phyloP scores from a whole-genome alignment of 2,329 filamentous ascomycete species.

The Penicillium sp. region DNA sequence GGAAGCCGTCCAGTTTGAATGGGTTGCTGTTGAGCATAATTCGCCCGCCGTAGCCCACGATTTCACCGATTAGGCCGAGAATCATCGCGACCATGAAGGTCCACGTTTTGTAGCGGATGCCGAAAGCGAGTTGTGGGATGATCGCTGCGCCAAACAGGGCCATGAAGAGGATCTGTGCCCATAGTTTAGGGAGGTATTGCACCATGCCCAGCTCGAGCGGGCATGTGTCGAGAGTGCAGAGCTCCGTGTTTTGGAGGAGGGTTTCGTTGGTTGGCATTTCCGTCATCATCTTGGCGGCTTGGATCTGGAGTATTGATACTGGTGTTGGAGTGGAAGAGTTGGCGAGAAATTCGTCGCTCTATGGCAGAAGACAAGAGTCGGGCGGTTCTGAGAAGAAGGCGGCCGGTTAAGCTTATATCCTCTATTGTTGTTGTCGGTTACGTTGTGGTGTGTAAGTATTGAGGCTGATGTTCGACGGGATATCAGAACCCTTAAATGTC shows the following conservation, averaged over 20 bases:
- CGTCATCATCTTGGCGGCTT: neutral
- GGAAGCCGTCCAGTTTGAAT: conserved; percentile 49
- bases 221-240: conserved; percentile 45
- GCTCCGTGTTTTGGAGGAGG: conserved; percentile 15
- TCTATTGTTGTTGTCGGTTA: neutral
- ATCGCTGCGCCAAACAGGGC: conserved; percentile 56
- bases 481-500: neutral
- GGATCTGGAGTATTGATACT: neutral
- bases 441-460: neutral
- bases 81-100: conserved; percentile 59
- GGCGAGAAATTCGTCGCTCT: too few species aligned
- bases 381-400: neutral
- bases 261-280: conserved; percentile 5
- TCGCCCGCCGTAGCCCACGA: conserved; percentile 65
- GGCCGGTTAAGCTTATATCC: neutral
- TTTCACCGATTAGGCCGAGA: conserved; percentile 60
- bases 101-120: conserved; percentile 52
- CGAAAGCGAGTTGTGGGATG: conserved; percentile 47
- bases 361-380: neutral
- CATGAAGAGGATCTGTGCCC: conserved; percentile 58
- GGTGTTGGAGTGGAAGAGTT: neutral
- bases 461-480: neutral
- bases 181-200: conserved; percentile 59
- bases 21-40: conserved; percentile 60
- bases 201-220: conserved; percentile 49